Base-by-base conservation (phyloP, 345 rosid genomes). In the Acer yangbiense region DNA sequence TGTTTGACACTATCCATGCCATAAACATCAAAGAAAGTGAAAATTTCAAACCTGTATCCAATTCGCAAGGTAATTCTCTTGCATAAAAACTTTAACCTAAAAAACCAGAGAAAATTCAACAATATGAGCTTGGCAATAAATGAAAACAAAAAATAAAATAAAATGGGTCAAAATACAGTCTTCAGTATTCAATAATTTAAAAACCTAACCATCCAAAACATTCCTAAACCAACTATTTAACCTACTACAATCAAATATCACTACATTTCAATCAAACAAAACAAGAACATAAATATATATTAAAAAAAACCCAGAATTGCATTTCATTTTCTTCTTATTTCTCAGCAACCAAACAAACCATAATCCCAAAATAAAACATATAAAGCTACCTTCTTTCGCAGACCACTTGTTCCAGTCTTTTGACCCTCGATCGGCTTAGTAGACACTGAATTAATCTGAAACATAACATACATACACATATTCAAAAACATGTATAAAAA, bases 11-110 rank as follows among this genome's bases (percentile, higher is more conserved):
- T 16, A 65, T 12, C 61, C 67, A 65, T 12, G 13, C 61, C 81
- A n/a, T 72, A 7, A 54, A 50, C 13, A 20, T 16, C 27, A 66
- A 61, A 18, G 20, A 72, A 77, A 32, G 8, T 27, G 1, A 76
- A 76, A 12, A 39, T 55, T 76, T 77, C 74, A 77, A 74, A 95
- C 98, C 98, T 96, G 98, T 74, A 96, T 92, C 98, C 99, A 94
- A 82, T 96, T 94, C 9, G 94, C 94, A 43, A 94, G 94, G 82
- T 90, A 96, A 80, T 96, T 94, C 60, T 92, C 98, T 82, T 87
- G 78, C 93, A 81, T 86, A 83, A 94, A 96, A 82, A 92, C 94
- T 87, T 96, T 90, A 81, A 96, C 95, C 97, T 94, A 50, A 77
- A 82, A 55, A 48, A 69, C 3, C 46, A 18, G 8, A 58, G 52